These are phyloP conservation scores for Solanum phureja DNA, from an alignment of 257 asterid species.

Conservation along the genomic window DNA sequence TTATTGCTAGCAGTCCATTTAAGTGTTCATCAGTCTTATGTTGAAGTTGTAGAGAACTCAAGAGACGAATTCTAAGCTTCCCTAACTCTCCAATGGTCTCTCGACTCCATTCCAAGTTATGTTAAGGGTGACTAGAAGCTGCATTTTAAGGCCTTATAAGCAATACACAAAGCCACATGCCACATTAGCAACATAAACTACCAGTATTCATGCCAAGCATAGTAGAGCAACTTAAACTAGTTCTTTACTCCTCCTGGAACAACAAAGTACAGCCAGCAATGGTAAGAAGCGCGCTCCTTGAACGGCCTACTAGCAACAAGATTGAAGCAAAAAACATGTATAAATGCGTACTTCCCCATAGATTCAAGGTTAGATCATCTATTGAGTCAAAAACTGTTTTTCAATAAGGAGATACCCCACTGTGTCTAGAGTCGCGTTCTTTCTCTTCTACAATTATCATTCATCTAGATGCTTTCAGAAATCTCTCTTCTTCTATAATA, in stretches of 20 bases:
- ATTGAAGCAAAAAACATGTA: not conserved
- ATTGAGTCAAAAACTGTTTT: not conserved
- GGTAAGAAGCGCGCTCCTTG: not conserved
- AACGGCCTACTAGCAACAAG: not conserved
- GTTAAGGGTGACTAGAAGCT: not conserved
- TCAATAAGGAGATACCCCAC: not conserved
- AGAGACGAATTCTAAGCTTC: too few species aligned
- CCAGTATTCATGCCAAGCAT: not conserved
- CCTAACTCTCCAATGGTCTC: not conserved
- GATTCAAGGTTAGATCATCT: not conserved
- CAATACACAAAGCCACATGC: not conserved
- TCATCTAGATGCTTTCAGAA: not conserved
- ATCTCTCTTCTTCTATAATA: not conserved
- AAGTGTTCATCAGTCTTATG: too few species aligned
- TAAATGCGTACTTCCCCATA: not conserved
- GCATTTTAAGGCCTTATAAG: not conserved
- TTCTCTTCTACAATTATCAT: not conserved
- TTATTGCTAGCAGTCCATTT: not conserved
- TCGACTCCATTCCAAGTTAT: not conserved
- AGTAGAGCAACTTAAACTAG: not conserved
- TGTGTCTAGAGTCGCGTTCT: not conserved
- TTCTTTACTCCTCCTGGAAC: not conserved
- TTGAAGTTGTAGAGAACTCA: too few species aligned
- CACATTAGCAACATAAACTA: not conserved
- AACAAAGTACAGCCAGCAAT: not conserved